These are phyloP conservation scores for Lachnellula arida DNA, from an alignment of 2,329 filamentous ascomycete genomes.

Conservation along the genomic window DNA sequence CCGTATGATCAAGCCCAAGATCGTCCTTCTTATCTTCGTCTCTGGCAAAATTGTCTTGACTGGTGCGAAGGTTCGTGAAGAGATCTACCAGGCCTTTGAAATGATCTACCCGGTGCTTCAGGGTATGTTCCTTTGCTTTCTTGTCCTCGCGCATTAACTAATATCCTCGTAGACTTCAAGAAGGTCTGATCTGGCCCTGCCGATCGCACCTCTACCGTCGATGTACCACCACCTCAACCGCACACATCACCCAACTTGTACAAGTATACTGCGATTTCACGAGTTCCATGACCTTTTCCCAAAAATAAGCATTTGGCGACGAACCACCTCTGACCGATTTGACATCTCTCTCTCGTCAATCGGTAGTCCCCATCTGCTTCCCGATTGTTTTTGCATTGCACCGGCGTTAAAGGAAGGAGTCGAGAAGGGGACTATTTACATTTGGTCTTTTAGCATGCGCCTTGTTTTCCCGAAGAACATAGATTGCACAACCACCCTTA, in stretches of 20 bases:
- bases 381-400: slow-evolving; percentile 30
- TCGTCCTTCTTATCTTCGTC: slow-evolving; percentile 95
- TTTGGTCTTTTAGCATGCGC: slow-evolving; percentile 30
- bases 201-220: slow-evolving; percentile 21
- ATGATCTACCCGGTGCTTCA: slow-evolving; percentile 95
- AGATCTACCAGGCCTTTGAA: slow-evolving; percentile 95
- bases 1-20: slow-evolving; percentile 99
- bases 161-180: slow-evolving; percentile 30
- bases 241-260: slow-evolving; percentile 21
- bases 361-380: slow-evolving; percentile 21
- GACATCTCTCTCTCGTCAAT: slow-evolving; percentile 19
- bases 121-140: slow-evolving; percentile 48
- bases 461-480: slow-evolving; percentile 25
- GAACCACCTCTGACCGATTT: slow-evolving; percentile 10
- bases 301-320: slow-evolving; percentile 24
- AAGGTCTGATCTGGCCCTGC: slow-evolving; percentile 30
- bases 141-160: slow-evolving; percentile 8
- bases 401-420: slow-evolving; percentile 27
- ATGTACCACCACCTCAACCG: slow-evolving; percentile 27
- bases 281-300: slow-evolving; percentile 29
- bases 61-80: slow-evolving; percentile 94
- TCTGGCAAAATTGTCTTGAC: slow-evolving; percentile 98
- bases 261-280: slow-evolving; percentile 29
- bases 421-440: slow-evolving; percentile 15
- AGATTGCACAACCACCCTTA: slow-evolving; percentile 29